A percentile compares a stretch with the other conserved stretches of the same genome.
Conservation (phyloP, 73 alveolate species). For the Paramecium caudatum region DNA sequence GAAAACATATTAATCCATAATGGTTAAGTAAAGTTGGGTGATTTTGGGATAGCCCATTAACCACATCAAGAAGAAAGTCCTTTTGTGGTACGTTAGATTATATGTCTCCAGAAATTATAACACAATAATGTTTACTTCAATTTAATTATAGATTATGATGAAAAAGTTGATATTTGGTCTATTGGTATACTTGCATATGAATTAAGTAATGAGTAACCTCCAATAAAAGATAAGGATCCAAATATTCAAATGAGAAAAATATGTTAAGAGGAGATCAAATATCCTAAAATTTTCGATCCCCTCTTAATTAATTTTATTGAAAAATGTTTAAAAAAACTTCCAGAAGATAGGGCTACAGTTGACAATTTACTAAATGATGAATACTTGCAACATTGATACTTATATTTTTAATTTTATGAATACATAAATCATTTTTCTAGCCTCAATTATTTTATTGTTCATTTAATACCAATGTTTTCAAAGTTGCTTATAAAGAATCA, state of each 20-base stretch:
- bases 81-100: slow-evolving; percentile 97
- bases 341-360: slow-evolving; percentile 23
- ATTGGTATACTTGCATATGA: slow-evolving; percentile 84
- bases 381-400: background rate
- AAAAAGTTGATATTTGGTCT: slow-evolving; percentile 94
- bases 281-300: background rate
- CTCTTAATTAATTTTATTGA: background rate
- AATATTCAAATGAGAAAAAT: slow-evolving; percentile 53
- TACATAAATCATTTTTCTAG: too few species aligned
- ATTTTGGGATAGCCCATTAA: slow-evolving; percentile 52
- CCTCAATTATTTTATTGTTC: too few species aligned
- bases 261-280: background rate
- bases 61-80: slow-evolving; percentile 78
- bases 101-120: slow-evolving; percentile 94
- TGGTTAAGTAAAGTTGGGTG: slow-evolving; percentile 24
- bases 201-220: slow-evolving; percentile 84
- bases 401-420: too few species aligned
- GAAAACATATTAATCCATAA: slow-evolving; percentile 35
- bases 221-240: slow-evolving; percentile 75
- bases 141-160: slow-evolving; percentile 87
- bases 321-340: background rate
- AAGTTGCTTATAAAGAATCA: too few species aligned
- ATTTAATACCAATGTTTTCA: too few species aligned
- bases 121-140: slow-evolving; percentile 31
- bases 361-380: slow-evolving; percentile 11